Percentiles rank a stretch among this genome's conserved stretches.
Conservation (phyloP, 805 yeast species). For the Zygoascus tannicola region DNA sequence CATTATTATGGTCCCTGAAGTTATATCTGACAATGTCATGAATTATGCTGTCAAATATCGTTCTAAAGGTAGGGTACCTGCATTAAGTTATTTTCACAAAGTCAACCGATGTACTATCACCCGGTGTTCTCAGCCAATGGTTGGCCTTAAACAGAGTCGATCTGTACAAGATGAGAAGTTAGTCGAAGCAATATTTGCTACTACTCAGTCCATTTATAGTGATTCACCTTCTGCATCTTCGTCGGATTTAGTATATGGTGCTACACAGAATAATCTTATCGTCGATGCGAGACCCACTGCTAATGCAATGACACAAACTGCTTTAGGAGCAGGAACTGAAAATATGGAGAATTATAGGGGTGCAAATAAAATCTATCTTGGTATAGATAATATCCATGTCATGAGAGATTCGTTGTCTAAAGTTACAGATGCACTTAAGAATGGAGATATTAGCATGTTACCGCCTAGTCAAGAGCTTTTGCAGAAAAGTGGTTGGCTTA, state of each 20-base stretch:
- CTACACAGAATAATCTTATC: slow-evolving; percentile 49
- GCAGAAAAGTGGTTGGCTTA: slow-evolving; percentile 69
- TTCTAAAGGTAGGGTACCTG: slow-evolving; percentile 79
- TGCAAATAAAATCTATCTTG: slow-evolving; percentile 66
- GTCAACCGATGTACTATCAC: slow-evolving; percentile 62
- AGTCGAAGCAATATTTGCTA: slow-evolving; percentile 59
- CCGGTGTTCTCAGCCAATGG: slow-evolving; percentile 86
- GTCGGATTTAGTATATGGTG: slow-evolving; percentile 16
- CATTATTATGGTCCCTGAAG: slow-evolving; percentile 56
- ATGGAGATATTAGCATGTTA: slow-evolving; percentile 51
- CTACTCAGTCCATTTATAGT: slow-evolving; percentile 35
- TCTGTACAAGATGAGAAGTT: slow-evolving; percentile 88
- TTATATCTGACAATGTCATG: slow-evolving; percentile 72
- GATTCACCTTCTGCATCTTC: slow-evolving; percentile 11
- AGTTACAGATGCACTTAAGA: slow-evolving; percentile 52
- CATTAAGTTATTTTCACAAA: slow-evolving; percentile 63
- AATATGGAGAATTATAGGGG: slow-evolving; percentile 75
- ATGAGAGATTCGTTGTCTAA: slow-evolving; percentile 76
- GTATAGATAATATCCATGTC: slow-evolving; percentile 91
- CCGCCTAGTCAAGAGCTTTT: slow-evolving; percentile 49
- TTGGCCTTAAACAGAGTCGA: slow-evolving; percentile 79
- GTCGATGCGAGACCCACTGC: slow-evolving; percentile 90
- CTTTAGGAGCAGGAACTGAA: slow-evolving; percentile 97
- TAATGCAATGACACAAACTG: slow-evolving; percentile 93
- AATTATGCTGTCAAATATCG: slow-evolving; percentile 78